Base-by-base conservation (phyloP, 225 moss, liverwort and hornwort species). In the Marchantia polymorpha region DNA sequence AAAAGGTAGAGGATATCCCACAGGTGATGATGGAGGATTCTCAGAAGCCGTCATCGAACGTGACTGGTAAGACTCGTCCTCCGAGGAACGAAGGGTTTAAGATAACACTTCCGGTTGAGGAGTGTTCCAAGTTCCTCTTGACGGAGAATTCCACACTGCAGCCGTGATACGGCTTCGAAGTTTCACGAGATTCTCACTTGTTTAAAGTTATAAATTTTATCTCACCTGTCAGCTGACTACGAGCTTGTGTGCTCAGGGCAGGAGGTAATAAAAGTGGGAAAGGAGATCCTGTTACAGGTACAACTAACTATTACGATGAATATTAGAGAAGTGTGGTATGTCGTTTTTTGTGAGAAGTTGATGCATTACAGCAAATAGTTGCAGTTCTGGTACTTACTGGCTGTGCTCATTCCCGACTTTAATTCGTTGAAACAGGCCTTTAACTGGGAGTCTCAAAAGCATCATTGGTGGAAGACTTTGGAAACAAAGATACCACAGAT, bases 361-460 rank as follows among this genome's bases (percentile, higher is more conserved):
- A 3, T 75, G 17, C 55, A 61, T 39, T 59, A 23, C 11, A 55
- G 19, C 15, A 7, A 53, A 17, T 15, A 72, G 66, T 69, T 56
- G 11, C 46, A 69, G 22, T 9, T 13, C 61, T 50, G 51, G 23
- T n/a, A 64, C 22, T 66, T 46, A 20, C 10, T 8, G 69, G 16
- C 51, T 63, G 39, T 2, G 10, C 23, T 11, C 12, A 9, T 12
- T 7, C 22, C 1, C 51, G n/a, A 6, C 23, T 51, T 71, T 11
- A 47, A 50, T 64, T 55, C 1, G 52, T 52, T 77, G 48, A 51
- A 74, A 64, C 83, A 97, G 97, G 92, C 91, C 72, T 99, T 99
- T 39, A 99, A 94, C 53, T 99, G 97, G 97, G 97, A 99, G 80
- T 99, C 97, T 19, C 85, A 88, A 80, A 90, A 92, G 78, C 82